A percentile compares a stretch with the other conserved stretches of the same genome.
Evolutionary conservation across 2,329 filamentous ascomycete species (phyloP).

Genomic region (Fusarium falciforme): DNA sequence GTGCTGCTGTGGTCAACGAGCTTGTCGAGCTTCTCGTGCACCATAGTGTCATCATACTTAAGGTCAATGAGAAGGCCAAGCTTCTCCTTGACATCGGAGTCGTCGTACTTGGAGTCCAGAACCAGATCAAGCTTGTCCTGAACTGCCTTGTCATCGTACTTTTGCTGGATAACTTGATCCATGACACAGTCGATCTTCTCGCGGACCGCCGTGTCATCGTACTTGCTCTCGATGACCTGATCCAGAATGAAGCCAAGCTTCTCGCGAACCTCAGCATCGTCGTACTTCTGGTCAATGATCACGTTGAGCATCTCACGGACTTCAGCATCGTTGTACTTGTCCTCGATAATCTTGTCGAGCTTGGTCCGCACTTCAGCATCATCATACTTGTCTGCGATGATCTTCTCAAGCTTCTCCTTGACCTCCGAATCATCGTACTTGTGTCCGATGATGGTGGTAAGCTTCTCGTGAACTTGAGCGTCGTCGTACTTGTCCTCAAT

Average conservation of each 20-base stretch:
- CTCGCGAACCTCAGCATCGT: slow-evolving; percentile 44
- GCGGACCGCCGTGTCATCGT: slow-evolving; percentile 46
- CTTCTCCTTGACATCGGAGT: slow-evolving; percentile 47
- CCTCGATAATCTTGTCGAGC: slow-evolving; percentile 55
- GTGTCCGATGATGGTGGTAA: slow-evolving; percentile 52
- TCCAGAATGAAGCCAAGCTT: slow-evolving; percentile 31
- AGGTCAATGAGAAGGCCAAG: slow-evolving; percentile 42
- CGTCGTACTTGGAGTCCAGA: slow-evolving; percentile 47
- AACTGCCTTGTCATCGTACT: slow-evolving; percentile 62
- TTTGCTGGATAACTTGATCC: slow-evolving; percentile 33
- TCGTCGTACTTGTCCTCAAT: slow-evolving; percentile 47
- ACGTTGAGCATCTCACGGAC: slow-evolving; percentile 39
- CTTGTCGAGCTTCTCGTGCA: slow-evolving; percentile 55
- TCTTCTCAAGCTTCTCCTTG: slow-evolving; percentile 50
- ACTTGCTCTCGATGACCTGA: slow-evolving; percentile 41
- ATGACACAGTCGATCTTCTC: slow-evolving; percentile 31
- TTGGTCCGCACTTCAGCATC: slow-evolving; percentile 58
- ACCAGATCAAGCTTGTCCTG: slow-evolving; percentile 57
- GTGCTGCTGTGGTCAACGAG: slow-evolving; percentile 73
- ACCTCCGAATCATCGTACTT: slow-evolving; percentile 67
- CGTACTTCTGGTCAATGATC: slow-evolving; percentile 49
- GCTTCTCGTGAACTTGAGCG: slow-evolving; percentile 44
- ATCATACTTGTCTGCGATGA: slow-evolving; percentile 74
- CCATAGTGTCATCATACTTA: slow-evolving; percentile 62
- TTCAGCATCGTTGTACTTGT: slow-evolving; percentile 40